Conservation (phyloP, 2,329 filamentous ascomycete genomes). For the Penicillium rolfsii region DNA sequence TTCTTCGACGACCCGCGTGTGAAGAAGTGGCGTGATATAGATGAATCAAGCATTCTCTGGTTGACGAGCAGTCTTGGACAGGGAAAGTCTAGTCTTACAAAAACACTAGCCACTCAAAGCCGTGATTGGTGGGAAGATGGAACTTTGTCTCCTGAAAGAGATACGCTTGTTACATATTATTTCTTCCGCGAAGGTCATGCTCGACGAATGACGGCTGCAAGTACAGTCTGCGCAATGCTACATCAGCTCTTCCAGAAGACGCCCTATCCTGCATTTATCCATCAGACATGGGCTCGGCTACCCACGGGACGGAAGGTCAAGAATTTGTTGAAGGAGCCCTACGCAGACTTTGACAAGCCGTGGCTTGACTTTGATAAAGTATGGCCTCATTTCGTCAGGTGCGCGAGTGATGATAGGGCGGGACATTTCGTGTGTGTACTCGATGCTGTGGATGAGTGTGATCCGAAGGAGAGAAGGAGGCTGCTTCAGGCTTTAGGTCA, state of each 20-base stretch:
- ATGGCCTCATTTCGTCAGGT: not conserved
- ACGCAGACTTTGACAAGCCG: not conserved
- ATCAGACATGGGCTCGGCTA: not conserved
- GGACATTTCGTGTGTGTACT: constrained; percentile 1
- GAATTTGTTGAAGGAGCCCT: not conserved
- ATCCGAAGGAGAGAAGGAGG: not conserved
- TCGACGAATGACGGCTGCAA: not conserved
- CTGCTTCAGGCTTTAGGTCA: not conserved
- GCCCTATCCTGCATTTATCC: not conserved
- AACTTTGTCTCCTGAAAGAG: not conserved
- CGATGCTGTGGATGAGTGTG: constrained; percentile 7
- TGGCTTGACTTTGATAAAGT: not conserved
- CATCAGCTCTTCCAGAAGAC: not conserved
- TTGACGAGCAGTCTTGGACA: not conserved
- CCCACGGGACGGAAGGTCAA: not conserved
- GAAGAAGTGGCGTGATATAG: not conserved
- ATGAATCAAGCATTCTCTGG: not conserved
- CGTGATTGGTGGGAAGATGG: not conserved
- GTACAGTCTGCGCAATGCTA: not conserved
- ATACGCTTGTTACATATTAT: not conserved
- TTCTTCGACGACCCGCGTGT: not conserved
- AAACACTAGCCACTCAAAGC: not conserved
- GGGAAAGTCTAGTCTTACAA: not conserved
- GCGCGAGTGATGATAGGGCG: not conserved
- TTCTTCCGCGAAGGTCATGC: not conserved